Evolutionary conservation across 78 protist genomes (phyloP).

Genomic region (Dictyostelium firmibasis): DNA sequence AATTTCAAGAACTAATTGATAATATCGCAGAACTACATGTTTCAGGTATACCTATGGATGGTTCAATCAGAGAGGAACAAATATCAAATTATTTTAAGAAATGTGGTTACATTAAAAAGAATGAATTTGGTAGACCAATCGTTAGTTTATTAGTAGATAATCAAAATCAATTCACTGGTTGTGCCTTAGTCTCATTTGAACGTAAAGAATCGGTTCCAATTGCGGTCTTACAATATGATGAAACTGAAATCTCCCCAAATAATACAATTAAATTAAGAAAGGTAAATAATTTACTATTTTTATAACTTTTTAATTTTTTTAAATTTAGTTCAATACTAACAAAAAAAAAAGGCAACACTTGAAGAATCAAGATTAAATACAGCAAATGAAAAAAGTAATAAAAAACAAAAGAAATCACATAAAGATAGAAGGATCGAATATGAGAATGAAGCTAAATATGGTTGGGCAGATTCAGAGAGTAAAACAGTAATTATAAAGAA

Average conservation of each 20-base stretch:
- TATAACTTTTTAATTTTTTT: not conserved
- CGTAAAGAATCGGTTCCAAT: slow-evolving; percentile 67
- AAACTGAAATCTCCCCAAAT: slow-evolving; percentile 32
- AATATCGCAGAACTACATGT: not conserved
- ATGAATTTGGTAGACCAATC: slow-evolving; percentile 10
- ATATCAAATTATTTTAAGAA: slow-evolving; percentile 20
- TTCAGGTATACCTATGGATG: slow-evolving; percentile 10
- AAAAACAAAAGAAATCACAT: not conserved
- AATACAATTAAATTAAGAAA: slow-evolving; percentile 19
- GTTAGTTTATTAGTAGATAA: not conserved
- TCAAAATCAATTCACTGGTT: not conserved
- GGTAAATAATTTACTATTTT: not conserved
- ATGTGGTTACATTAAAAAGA: slow-evolving; percentile 29
- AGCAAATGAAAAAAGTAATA: not conserved
- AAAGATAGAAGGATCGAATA: slow-evolving; percentile 13
- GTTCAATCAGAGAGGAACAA: not conserved
- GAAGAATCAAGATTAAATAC: slow-evolving; percentile 15
- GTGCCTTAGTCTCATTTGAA: slow-evolving; percentile 54
- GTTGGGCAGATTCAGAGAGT: slow-evolving; percentile 69
- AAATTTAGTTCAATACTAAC: not conserved
- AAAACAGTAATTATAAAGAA: slow-evolving; percentile 36
- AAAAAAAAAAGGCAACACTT: slow-evolving; percentile 11
- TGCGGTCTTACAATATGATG: slow-evolving; percentile 71
- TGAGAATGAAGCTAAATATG: slow-evolving; percentile 23
- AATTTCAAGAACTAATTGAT: not conserved